Evolutionary conservation across 345 rosid genomes (phyloP).

Genomic region (Rhodomyrtus tomentosa): DNA sequence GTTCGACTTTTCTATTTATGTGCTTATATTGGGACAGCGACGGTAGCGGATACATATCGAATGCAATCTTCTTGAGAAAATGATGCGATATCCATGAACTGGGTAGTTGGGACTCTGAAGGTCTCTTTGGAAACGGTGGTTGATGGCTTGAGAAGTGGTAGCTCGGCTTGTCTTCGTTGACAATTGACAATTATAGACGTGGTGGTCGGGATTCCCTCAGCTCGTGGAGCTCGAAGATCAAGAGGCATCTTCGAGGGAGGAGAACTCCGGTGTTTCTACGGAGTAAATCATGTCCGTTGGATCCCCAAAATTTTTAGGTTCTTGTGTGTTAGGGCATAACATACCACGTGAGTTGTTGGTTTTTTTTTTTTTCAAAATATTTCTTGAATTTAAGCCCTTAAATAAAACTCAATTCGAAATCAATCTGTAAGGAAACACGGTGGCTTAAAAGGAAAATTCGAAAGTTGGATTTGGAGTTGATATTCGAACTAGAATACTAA

Average conservation of each 20-base stretch:
- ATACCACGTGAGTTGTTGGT: not conserved
- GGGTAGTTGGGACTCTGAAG: not conserved
- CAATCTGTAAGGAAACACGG: fast-evolving
- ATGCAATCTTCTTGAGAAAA: not conserved
- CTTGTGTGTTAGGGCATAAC: no score
- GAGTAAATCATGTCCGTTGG: not conserved
- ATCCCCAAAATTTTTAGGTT: not conserved
- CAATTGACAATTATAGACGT: not conserved
- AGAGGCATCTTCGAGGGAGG: not conserved
- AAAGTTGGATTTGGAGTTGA: not conserved
- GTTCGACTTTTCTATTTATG: not conserved
- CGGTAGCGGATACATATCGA: not conserved
- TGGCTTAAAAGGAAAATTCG: not conserved
- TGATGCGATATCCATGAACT: not conserved
- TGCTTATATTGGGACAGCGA: not conserved
- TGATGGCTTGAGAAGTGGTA: not conserved
- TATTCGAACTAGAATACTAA: not conserved
- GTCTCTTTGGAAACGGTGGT: not conserved
- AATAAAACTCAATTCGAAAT: fast-evolving
- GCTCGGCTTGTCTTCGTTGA: not conserved
- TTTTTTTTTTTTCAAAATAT: not conserved
- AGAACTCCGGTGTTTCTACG: not conserved
- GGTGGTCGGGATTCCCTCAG: not conserved
- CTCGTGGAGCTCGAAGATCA: not conserved
- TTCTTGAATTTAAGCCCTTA: fast-evolving